Evolutionary conservation across 2,329 filamentous ascomycete species (phyloP).

Genomic region (Neonectria punicea): DNA sequence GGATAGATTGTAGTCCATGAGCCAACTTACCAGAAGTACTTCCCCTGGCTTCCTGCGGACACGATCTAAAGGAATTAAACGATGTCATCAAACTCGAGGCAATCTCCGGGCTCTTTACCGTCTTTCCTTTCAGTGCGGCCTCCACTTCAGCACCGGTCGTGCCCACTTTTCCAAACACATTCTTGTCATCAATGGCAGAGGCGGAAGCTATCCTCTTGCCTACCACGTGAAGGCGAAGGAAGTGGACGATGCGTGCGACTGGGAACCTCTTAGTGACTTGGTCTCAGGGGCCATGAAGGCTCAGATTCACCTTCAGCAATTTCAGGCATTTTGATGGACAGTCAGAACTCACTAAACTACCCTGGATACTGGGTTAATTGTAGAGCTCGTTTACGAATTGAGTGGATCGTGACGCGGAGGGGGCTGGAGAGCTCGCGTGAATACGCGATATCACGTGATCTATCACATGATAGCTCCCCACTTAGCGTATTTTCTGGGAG

Average conservation of each 20-base stretch:
- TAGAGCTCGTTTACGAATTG: neutral
- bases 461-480: conserved; percentile 34
- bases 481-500: conserved; percentile 40
- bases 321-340: conserved; percentile 63
- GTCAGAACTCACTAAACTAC: neutral
- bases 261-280: conserved; percentile 13
- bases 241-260: conserved; percentile 89
- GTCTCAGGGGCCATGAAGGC: conserved; percentile 7
- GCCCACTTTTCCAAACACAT: conserved; percentile 91
- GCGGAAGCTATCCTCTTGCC: conserved; percentile 81
- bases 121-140: conserved; percentile 78
- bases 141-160: conserved; percentile 81
- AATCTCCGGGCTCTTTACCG: conserved; percentile 48
- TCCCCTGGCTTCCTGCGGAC: conserved; percentile 85
- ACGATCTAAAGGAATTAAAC: conserved; percentile 54
- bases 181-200: conserved; percentile 79
- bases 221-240: conserved; percentile 83
- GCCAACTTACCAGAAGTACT: conserved; percentile 84
- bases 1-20: no score
- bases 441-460: conserved; percentile 41
- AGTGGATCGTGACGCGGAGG: conserved; percentile 10
- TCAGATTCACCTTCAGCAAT: conserved; percentile 65
- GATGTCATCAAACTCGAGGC: neutral
- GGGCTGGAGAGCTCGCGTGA: neutral
- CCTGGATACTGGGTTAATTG: neutral